These are phyloP conservation scores for Zygosaccharomyces pseudobailii DNA, from an alignment of 1,139 yeast genomes.

Conservation along the genomic window DNA sequence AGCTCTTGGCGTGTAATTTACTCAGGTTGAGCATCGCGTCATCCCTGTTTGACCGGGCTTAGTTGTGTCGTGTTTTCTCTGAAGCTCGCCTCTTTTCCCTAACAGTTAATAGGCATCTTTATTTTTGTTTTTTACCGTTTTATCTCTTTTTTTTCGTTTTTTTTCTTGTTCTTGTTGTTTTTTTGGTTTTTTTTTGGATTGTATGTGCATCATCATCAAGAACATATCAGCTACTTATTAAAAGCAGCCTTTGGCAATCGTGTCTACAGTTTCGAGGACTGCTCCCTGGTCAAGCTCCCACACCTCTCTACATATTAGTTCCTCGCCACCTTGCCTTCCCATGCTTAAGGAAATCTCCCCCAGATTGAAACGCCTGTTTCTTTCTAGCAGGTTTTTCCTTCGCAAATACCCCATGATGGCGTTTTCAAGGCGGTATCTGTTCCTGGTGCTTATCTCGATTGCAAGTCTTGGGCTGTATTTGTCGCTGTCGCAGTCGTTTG, in stretches of 20 bases:
- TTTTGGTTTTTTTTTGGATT: background rate
- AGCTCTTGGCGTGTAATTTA: background rate
- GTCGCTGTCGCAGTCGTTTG: background rate
- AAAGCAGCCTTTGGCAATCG: background rate
- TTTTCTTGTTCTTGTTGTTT: background rate
- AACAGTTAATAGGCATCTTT: background rate
- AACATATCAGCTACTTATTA: background rate
- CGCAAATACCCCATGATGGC: constrained; percentile 1
- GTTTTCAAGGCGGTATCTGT: background rate
- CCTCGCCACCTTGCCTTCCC: background rate
- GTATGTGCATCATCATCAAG: background rate
- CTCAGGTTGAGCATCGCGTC: background rate
- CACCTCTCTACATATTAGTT: background rate
- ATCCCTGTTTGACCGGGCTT: background rate
- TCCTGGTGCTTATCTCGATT: background rate
- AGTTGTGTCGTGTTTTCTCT: background rate
- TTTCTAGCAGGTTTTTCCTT: background rate
- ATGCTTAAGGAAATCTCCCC: background rate
- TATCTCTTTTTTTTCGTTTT: background rate
- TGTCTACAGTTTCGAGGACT: background rate
- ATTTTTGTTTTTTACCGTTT: background rate
- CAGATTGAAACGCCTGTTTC: background rate
- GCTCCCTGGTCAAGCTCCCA: background rate
- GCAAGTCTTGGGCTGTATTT: background rate
- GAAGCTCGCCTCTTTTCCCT: background rate